Percentiles rank a stretch among this genome's conserved stretches.
Evolutionary conservation across 2,329 filamentous ascomycete genomes (phyloP).

Genomic region (Fonsecaea monophora): DNA sequence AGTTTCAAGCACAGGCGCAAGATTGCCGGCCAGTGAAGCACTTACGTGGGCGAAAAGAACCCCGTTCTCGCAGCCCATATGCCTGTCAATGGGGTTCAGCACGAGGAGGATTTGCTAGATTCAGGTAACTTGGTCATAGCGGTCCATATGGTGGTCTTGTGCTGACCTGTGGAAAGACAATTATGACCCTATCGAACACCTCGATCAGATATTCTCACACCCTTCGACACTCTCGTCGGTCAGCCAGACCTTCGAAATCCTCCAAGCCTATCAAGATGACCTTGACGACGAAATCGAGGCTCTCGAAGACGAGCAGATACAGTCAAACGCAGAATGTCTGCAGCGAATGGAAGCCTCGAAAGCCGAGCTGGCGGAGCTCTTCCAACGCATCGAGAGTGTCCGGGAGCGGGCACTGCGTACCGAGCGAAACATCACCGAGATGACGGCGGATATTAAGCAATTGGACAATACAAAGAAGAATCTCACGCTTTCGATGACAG

Average conservation of each 20-base stretch:
- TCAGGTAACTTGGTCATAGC: slow-evolving; percentile 46
- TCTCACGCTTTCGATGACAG: slow-evolving; percentile 95
- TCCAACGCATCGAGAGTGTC: slow-evolving; percentile 93
- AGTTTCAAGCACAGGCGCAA: slow-evolving; percentile 18
- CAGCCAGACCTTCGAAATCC: slow-evolving; percentile 72
- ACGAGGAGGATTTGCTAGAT: slow-evolving; percentile 51
- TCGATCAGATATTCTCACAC: slow-evolving; percentile 92
- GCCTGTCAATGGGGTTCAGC: slow-evolving; percentile 34
- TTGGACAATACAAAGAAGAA: slow-evolving; percentile 97
- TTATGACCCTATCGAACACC: slow-evolving; percentile 90
- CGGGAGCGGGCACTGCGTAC: slow-evolving; percentile 87
- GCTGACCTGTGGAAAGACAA: slow-evolving; percentile 61
- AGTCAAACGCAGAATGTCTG: slow-evolving; percentile 84
- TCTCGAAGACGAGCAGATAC: slow-evolving; percentile 77
- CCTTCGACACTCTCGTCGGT: slow-evolving; percentile 83
- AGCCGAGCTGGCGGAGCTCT: slow-evolving; percentile 84
- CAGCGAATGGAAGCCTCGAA: slow-evolving; percentile 91
- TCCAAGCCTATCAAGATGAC: slow-evolving; percentile 79
- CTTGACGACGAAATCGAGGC: slow-evolving; percentile 77
- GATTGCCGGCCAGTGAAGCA: background rate
- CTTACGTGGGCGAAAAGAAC: background rate
- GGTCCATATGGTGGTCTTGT: background rate
- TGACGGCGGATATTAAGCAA: slow-evolving; percentile 98
- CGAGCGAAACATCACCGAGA: slow-evolving; percentile 93
- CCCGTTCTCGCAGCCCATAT: slow-evolving; percentile 26